A percentile compares a stretch with the other conserved stretches of the same genome.
Conservation (phyloP, 164 flowering plant species). For the Umbilicus rupestris region DNA sequence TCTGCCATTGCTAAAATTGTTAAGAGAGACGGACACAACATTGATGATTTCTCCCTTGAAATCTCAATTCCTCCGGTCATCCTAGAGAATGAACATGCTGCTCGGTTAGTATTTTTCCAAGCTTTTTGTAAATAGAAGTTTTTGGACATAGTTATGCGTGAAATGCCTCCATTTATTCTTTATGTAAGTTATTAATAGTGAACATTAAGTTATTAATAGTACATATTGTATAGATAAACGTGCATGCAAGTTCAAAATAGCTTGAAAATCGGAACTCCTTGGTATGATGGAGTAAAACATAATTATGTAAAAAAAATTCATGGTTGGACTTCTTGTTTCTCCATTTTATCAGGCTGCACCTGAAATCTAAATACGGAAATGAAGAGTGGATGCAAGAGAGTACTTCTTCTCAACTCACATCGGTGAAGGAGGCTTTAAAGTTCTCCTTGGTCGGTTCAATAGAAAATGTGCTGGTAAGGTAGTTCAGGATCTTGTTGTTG, state of each 20-base stretch:
- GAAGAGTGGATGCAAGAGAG: slow-evolving; percentile 52
- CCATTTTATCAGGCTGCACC: slow-evolving; percentile 34
- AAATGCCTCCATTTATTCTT: not conserved
- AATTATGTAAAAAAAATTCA: not conserved
- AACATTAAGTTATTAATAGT: not conserved
- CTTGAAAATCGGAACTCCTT: not conserved
- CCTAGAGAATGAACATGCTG: slow-evolving; percentile 39
- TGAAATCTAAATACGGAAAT: slow-evolving; percentile 57
- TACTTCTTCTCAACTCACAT: slow-evolving; percentile 20
- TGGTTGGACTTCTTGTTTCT: not conserved
- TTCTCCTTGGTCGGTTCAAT: slow-evolving; percentile 35
- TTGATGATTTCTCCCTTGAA: slow-evolving; percentile 62
- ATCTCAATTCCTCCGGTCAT: slow-evolving; percentile 50
- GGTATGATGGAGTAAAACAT: not conserved
- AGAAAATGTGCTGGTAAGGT: slow-evolving; percentile 49
- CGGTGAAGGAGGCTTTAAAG: slow-evolving; percentile 67
- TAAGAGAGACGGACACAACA: slow-evolving; percentile 43
- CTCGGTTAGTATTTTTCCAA: slow-evolving; percentile 29
- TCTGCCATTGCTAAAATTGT: slow-evolving; percentile 29
- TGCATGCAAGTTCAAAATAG: not conserved
- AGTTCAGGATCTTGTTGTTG: not conserved
- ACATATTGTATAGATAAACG: not conserved
- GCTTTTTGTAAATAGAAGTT: not conserved
- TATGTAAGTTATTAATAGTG: not conserved
- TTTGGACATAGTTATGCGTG: not conserved